Evolutionary conservation across 306 rosid species (phyloP).

Genomic region (Fragaria iinumae): DNA sequence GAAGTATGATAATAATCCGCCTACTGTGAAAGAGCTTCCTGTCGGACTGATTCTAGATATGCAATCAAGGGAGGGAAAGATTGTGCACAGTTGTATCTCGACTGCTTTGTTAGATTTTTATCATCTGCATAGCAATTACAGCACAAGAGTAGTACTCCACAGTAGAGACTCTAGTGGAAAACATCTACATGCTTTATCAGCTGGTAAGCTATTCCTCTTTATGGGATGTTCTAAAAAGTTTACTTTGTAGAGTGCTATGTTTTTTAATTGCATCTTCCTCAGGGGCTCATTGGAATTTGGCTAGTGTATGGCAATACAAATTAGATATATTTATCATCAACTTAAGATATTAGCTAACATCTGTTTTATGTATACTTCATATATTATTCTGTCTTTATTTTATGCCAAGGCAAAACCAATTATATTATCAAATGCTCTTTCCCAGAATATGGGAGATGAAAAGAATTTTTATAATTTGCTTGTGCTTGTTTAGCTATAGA

Average conservation of each 20-base stretch:
- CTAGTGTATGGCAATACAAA: background rate
- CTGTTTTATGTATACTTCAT: too few species aligned
- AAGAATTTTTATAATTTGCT: too few species aligned
- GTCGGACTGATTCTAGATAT: conserved; percentile 12
- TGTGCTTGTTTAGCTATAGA: too few species aligned
- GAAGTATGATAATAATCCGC: background rate
- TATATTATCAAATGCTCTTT: too few species aligned
- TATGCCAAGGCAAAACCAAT: too few species aligned
- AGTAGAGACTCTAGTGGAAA: conserved; percentile 18
- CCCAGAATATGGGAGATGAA: too few species aligned
- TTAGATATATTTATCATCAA: too few species aligned
- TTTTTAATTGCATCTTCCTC: background rate
- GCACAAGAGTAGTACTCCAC: conserved; percentile 19
- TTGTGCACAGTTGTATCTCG: background rate
- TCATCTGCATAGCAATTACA: conserved; percentile 9
- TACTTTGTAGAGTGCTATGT: background rate
- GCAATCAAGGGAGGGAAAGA: conserved; percentile 20
- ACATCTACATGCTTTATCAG: background rate
- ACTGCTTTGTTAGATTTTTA: conserved; percentile 17
- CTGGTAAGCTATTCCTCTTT: conserved; percentile 2
- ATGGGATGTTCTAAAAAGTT: background rate
- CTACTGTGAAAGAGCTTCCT: background rate
- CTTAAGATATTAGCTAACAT: too few species aligned
- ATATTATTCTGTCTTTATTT: too few species aligned
- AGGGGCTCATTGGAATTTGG: background rate